A percentile compares a stretch with the other conserved stretches of the same genome.
Evolutionary conservation across 345 rosid genomes (phyloP).

Genomic region (Limnanthes douglasii): DNA sequence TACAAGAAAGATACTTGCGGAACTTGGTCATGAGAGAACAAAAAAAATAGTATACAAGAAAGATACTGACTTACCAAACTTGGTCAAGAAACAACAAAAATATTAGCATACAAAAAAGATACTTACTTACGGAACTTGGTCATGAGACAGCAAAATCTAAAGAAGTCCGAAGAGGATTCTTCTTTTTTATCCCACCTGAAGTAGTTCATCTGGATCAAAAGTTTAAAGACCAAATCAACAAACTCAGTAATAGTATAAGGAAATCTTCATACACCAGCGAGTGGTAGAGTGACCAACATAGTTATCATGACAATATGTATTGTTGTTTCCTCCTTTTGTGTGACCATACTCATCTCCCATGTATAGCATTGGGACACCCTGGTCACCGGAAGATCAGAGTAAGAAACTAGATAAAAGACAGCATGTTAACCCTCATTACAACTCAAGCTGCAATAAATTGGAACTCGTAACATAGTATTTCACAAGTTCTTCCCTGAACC

Average conservation of each 20-base stretch:
- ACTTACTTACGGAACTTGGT: conserved; percentile 69
- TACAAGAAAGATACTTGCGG: no score
- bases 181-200: conserved; percentile 90
- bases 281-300: conserved; percentile 30
- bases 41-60: no score
- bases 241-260: conserved; percentile 2
- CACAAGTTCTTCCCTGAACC: no score
- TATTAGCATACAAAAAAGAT: background rate
- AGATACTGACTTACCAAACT: no score
- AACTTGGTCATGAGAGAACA: no score
- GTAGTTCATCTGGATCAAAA: conserved; percentile 50
- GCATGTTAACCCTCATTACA: no score
- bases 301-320: conserved; percentile 91
- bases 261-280: conserved; percentile 1
- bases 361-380: conserved; percentile 97
- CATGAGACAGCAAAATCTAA: conserved; percentile 69
- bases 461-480: no score
- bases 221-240: conserved; percentile 7
- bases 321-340: conserved; percentile 94
- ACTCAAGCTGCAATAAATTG: no score
- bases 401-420: conserved; percentile 1
- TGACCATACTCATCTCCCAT: conserved; percentile 99
- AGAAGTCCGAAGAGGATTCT: conserved; percentile 61
- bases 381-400: conserved; percentile 14
- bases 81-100: conserved; percentile 2